These are phyloP conservation scores for Thozetella sp. DNA, from an alignment of 495 filamentous ascomycete species.

Conservation along the genomic window DNA sequence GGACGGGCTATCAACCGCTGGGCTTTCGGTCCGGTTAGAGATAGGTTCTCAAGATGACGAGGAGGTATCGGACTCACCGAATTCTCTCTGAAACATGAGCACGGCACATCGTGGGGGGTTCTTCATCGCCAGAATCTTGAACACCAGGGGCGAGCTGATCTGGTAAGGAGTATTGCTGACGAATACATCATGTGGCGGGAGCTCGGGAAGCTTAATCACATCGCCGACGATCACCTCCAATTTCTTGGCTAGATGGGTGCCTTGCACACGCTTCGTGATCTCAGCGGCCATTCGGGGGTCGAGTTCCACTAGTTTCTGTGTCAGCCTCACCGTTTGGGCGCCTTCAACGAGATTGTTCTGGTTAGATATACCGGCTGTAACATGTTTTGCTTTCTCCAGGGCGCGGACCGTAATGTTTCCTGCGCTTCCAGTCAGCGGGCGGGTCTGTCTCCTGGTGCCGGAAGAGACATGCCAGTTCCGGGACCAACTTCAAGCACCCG, in stretches of 20 bases:
- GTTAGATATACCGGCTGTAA: slow-evolving; percentile 59
- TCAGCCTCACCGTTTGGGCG: too few species aligned
- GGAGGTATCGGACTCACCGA: slow-evolving; percentile 29
- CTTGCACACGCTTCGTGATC: slow-evolving; percentile 91
- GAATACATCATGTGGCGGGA: slow-evolving; percentile 88
- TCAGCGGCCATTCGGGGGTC: slow-evolving; percentile 97
- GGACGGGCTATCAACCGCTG: slow-evolving; percentile 60
- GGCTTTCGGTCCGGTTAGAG: slow-evolving; percentile 35
- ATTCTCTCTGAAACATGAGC: slow-evolving; percentile 66
- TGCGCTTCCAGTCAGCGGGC: slow-evolving; percentile 32
- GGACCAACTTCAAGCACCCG: slow-evolving; percentile 51
- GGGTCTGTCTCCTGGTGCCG: background rate
- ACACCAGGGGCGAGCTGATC: slow-evolving; percentile 88
- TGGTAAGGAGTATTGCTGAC: slow-evolving; percentile 95
- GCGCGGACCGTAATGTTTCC: slow-evolving; percentile 90
- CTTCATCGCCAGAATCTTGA: slow-evolving; percentile 80
- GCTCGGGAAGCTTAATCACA: slow-evolving; percentile 80
- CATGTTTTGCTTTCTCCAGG: slow-evolving; percentile 81
- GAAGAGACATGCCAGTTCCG: slow-evolving; percentile 24
- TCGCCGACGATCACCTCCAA: slow-evolving; percentile 88
- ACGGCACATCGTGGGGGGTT: slow-evolving; percentile 75
- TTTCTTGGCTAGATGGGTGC: slow-evolving; percentile 75
- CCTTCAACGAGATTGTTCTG: slow-evolving; percentile 7
- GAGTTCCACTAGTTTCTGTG: slow-evolving; percentile 68
- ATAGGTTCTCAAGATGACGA: too few species aligned